Evolutionary conservation across 805 yeast genomes (phyloP).

Genomic region (Candida saitoana): DNA sequence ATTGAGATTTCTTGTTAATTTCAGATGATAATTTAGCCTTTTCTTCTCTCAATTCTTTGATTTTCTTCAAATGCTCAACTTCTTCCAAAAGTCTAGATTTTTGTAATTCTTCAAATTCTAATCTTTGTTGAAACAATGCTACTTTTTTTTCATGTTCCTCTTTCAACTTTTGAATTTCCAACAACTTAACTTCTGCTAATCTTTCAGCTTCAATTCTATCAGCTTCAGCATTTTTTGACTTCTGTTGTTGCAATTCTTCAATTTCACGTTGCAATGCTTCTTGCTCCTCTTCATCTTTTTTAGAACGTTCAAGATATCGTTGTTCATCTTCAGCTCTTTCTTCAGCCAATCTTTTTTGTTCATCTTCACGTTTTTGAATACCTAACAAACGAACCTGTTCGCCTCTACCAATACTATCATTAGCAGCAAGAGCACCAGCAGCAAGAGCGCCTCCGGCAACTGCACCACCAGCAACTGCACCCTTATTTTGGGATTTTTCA

Average conservation of each 20-base stretch:
- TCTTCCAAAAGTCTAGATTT: slow-evolving; percentile 35
- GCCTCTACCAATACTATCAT: neutral
- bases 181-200: slow-evolving; percentile 28
- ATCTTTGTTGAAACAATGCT: slow-evolving; percentile 24
- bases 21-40: slow-evolving; percentile 27
- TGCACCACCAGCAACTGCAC: slow-evolving; percentile 7
- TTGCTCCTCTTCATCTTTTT: slow-evolving; percentile 22
- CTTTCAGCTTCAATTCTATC: slow-evolving; percentile 26
- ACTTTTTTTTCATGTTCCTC: slow-evolving; percentile 31
- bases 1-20: slow-evolving; percentile 16
- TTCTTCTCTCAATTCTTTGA: slow-evolving; percentile 36
- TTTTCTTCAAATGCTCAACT: slow-evolving; percentile 36
- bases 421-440: slow-evolving; percentile 7
- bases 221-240: slow-evolving; percentile 18
- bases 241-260: slow-evolving; percentile 25
- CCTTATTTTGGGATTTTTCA: neutral
- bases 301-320: slow-evolving; percentile 21
- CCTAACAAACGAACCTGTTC: slow-evolving; percentile 12
- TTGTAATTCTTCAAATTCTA: slow-evolving; percentile 37
- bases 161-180: slow-evolving; percentile 31
- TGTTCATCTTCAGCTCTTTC: slow-evolving; percentile 27
- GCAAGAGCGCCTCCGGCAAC: slow-evolving; percentile 7
- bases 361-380: slow-evolving; percentile 22
- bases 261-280: slow-evolving; percentile 27
- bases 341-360: slow-evolving; percentile 19